A percentile compares a stretch with the other conserved stretches of the same genome.
These are phyloP conservation scores for Flaveria bidentis DNA, from an alignment of 129 eudicot species.

Conservation along the genomic window DNA sequence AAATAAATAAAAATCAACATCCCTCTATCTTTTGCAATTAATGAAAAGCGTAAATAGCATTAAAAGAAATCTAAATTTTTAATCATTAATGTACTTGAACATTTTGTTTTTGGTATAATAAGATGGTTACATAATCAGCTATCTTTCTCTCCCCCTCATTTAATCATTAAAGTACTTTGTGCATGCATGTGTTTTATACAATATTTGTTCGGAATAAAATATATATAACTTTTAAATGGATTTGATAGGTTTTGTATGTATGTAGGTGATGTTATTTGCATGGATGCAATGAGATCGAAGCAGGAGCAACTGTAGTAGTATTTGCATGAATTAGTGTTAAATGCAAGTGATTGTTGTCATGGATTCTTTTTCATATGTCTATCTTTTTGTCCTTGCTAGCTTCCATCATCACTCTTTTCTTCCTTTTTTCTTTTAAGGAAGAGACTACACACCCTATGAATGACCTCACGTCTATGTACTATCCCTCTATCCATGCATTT, in stretches of 20 bases:
- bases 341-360: conserved; percentile 28
- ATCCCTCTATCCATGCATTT: background rate
- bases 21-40: too few relatives aligned
- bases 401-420: conserved; percentile 30
- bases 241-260: background rate
- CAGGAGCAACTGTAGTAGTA: conserved; percentile 14
- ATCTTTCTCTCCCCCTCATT: too few relatives aligned
- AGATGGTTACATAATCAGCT: too few relatives aligned
- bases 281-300: conserved; percentile 15
- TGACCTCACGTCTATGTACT: conserved; percentile 38
- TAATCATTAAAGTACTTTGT: too few relatives aligned
- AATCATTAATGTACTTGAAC: too few relatives aligned
- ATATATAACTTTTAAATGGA: background rate
- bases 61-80: too few relatives aligned
- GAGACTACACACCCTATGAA: conserved; percentile 41
- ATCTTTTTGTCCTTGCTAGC: conserved; percentile 26
- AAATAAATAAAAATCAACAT: too few relatives aligned
- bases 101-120: too few relatives aligned
- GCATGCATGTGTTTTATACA: too few relatives aligned
- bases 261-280: conserved; percentile 6
- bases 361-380: conserved; percentile 6
- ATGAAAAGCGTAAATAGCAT: too few relatives aligned
- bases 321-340: conserved; percentile 34
- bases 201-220: too few relatives aligned
- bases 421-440: conserved; percentile 32